Base-by-base conservation (phyloP, 371 early-diverging fungal species). In the Syncephalastrum monosporum region DNA sequence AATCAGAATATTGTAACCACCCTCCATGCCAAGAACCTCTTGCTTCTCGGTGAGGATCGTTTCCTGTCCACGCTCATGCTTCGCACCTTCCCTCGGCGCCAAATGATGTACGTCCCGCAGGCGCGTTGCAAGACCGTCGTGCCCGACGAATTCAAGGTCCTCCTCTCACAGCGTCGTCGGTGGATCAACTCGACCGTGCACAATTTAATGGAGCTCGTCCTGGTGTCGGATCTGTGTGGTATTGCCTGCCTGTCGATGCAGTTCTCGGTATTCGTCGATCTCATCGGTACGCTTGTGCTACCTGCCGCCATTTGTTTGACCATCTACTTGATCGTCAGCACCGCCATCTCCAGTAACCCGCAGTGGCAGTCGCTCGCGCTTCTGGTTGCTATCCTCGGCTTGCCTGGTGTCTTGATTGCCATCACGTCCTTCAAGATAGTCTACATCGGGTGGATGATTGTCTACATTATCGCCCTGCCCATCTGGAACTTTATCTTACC, bases 401-500 rank as follows among this genome's bases (percentile, higher is more conserved):
- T 92, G 23, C 97, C 95, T 4, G 94, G 90, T 7, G 65, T 96
- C 16, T 77, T 97, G 29, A 92, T 99, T 60, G 76, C 91, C 13
- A 60, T 96, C 48, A 96, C 96, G 0, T 91, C 94, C 13, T 81
- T 87, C 47, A 85, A 91, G 53, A 48, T 91, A 17, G 69, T 87
- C 42, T 97, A 96, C 70, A 66, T 91, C 12, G 44, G 75, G 23
- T 95, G 92, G 91, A 84, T 93, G 80, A 25, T 87, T 38, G 60
- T 86, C 5, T 86, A 82, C 57, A 55, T 87, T 29, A 50, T 72
- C 25, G 91, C 93, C 23, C 70, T 96, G 16, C 97, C 97, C 6
- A 82, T 99, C 7, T 99, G 99, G 99, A 96, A 97, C 73, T 83
- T 93, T 63, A 67, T 94, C 3, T 82, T 98, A 5, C 99, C 99